Conservation (phyloP, 2,329 filamentous ascomycete genomes). For the Juglanconis oblonga region DNA sequence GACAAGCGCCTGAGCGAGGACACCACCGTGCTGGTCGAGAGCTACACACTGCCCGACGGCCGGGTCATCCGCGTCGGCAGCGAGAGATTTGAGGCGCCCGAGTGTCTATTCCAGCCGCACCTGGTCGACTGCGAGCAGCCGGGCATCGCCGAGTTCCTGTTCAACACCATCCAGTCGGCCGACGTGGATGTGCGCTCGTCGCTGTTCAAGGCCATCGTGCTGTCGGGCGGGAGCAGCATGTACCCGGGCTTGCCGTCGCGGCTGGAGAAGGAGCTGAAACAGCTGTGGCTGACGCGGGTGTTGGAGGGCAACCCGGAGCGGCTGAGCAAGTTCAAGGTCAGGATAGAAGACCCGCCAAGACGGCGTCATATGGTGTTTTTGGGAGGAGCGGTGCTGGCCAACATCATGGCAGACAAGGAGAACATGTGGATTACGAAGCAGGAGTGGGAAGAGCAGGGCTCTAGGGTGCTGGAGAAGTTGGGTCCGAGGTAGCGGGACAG, state of each 20-base stretch:
- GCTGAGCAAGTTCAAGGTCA: slow-evolving; percentile 97
- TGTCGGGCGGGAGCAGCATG: slow-evolving; percentile 98
- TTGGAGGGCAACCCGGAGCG: slow-evolving; percentile 89
- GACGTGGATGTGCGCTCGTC: slow-evolving; percentile 93
- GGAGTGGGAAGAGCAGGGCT: slow-evolving; percentile 94
- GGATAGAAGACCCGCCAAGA: slow-evolving; percentile 95
- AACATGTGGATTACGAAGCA: slow-evolving; percentile 98
- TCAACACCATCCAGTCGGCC: slow-evolving; percentile 96
- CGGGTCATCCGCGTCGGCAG: slow-evolving; percentile 94
- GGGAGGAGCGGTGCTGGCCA: slow-evolving; percentile 91
- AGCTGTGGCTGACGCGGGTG: slow-evolving; percentile 93
- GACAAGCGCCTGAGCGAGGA: slow-evolving; percentile 96
- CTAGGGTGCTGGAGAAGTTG: slow-evolving; percentile 83
- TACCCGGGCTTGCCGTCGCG: slow-evolving; percentile 93
- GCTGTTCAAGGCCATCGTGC: slow-evolving; percentile 94
- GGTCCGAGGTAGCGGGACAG: slow-evolving; percentile 66
- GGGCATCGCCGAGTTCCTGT: slow-evolving; percentile 93
- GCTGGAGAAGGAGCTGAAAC: slow-evolving; percentile 97
- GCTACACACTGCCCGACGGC: slow-evolving; percentile 94
- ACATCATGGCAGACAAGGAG: slow-evolving; percentile 99
- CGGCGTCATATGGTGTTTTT: slow-evolving; percentile 99
- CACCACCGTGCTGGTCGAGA: slow-evolving; percentile 94
- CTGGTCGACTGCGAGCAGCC: slow-evolving; percentile 96
- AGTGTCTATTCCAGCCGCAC: slow-evolving; percentile 98
- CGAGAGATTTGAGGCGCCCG: slow-evolving; percentile 95